Evolutionary conservation across 2,329 filamentous ascomycete genomes (phyloP).

Genomic region (Sporothrix brasiliensis): DNA sequence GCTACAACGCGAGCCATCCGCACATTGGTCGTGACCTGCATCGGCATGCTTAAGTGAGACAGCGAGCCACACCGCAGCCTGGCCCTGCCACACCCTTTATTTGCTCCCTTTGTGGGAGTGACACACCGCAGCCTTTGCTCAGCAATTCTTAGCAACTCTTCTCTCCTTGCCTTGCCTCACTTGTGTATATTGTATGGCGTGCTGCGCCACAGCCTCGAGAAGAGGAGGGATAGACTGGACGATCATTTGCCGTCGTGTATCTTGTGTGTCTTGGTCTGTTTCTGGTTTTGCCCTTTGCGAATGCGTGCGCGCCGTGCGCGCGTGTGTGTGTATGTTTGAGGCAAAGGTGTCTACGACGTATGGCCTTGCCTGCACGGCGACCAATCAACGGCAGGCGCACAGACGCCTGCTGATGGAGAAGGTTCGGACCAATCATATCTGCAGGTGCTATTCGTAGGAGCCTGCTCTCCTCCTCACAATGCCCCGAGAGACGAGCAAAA

Average conservation of each 20-base stretch:
- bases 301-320: too few relatives aligned
- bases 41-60: conserved; percentile 40
- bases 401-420: neutral
- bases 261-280: conserved; percentile 7
- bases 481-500: neutral
- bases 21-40: conserved; percentile 41
- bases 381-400: conserved; percentile 28
- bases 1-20: conserved; percentile 29
- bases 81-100: conserved; percentile 14
- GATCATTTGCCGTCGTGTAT: conserved; percentile 17
- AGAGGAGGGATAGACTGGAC: neutral
- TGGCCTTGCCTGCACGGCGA: conserved; percentile 19
- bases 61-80: conserved; percentile 40
- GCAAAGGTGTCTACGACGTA: neutral
- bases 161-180: neutral
- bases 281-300: conserved; percentile 8
- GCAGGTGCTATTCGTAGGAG: conserved; percentile 13
- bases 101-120: conserved; percentile 14
- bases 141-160: neutral
- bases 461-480: conserved; percentile 6
- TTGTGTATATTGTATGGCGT: neutral
- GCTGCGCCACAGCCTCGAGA: conserved; percentile 11
- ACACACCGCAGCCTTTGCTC: conserved; percentile 21
- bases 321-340: neutral
- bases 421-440: conserved; percentile 26